Base-by-base conservation (phyloP, 116 monocot species). In the Papilionanthe hybrid region DNA sequence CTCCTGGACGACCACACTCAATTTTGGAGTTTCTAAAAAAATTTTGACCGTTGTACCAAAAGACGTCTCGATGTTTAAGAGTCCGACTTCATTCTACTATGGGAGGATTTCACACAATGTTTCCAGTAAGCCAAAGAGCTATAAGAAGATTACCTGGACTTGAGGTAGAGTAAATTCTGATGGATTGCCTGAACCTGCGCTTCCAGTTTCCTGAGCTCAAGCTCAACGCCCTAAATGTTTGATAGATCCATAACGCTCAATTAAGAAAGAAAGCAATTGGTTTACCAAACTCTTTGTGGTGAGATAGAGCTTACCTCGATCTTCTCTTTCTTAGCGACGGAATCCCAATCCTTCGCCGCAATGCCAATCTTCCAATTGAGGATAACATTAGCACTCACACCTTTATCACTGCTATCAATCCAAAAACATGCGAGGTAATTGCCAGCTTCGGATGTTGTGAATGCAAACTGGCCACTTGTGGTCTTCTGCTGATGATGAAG, bases 331-430 rank as follows among this genome's bases (percentile, higher is more conserved):
- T 53, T 91, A 66, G 91, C 91, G 78, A 91, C 81, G 53, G 91
- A 81, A 65, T 89, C 91, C 91, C 91, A 91, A 75, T 91, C 91
- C 77, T 77, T 85, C 1, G 91, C 85, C 1, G 89, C 89, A 79
- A 91, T 88, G 20, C 91, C 91, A 57, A 86, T 85, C 72, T 78
- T 91, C 91, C 91, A 91, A 30, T 88, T 85, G 57, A 91, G 87
- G 69, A 80, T 83, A n/a, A 91, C 82, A 79, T 80, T 91, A 56
- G 82, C 85, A 4, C 81, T 78, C 42, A 48, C 72, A 17, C 77
- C 79, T 65, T 85, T 81, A 27, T 85, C 65, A 7, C 68, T 47
- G 13, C 82, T 76, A 48, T 91, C 85, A 47, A 86, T 43, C 86
- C 78, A 83, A 75, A 91, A 86, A 83, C 91, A 91, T 42, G 85